Base-by-base conservation (phyloP, 108 stramenopile genomes). In the Nannochloropsis granulata region DNA sequence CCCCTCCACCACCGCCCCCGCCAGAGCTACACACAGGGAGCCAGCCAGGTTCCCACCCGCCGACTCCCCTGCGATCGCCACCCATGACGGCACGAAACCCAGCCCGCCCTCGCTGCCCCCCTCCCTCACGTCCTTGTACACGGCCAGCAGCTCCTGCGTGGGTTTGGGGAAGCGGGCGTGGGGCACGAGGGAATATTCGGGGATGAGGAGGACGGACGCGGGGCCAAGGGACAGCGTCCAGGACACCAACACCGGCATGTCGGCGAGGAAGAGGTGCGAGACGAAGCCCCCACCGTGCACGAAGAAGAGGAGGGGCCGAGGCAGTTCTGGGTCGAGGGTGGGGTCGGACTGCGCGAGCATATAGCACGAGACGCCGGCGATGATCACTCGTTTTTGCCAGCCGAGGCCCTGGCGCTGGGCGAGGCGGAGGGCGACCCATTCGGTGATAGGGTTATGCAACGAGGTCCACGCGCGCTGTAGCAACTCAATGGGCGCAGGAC, bases 211-310 rank as follows among this genome's bases (percentile, higher is more conserved):
- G 5, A 78, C 23, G 23, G 79, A 3, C n/a, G 23, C 2, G 9
- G 81, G 81, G 24, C 25, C 43, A 1, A 13, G 24, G n/a, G 21
- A 2, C 14, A 23, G 78, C 84, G 78, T 79, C 80, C 44, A 21
- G 23, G 84, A 34, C 19, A 78, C n/a, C 44, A 78, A n/a, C 21
- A 24, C 78, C 12, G 21, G 43, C 56, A 71, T 71, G 78, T 84
- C 84, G 11, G 21, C 43, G 13, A 24, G 78, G 43, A 84, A 84
- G 24, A 43, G 43, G 44, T 21, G 13, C 0, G 23, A 78, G 11
- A 84, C 84, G 45, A 84, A 84, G 3, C 84, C 84, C n/a, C 84
- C 84, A 19, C 84, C 84, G 80, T 84, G 84, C n/a, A 84, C 25
- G 84, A 79, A 84, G 42, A 84, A 23, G 2, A 84, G 23, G 45